These are phyloP conservation scores for Sporisorium exsertum DNA, from an alignment of 1,284 basidiomycete species.

Conservation along the genomic window DNA sequence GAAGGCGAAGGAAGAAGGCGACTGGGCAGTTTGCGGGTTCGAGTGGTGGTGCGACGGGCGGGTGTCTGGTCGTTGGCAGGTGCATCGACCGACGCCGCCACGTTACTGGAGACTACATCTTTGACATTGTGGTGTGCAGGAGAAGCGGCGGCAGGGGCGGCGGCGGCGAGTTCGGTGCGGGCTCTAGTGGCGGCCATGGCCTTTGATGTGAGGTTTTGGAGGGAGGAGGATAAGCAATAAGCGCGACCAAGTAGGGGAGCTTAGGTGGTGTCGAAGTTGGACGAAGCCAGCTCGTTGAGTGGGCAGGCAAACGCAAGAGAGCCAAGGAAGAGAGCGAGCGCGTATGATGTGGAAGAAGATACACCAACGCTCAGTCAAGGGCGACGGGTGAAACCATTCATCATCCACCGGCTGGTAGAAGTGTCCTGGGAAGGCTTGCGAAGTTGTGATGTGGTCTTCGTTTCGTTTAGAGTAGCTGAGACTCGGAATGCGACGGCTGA, in stretches of 20 bases:
- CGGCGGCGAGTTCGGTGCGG: constrained; percentile 39
- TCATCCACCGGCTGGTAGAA: constrained; percentile 24
- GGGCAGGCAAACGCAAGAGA: not conserved
- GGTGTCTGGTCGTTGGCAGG: constrained; percentile 31
- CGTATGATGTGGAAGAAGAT: constrained; percentile 21
- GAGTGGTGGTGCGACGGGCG: constrained; percentile 47
- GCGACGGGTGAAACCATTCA: constrained; percentile 21
- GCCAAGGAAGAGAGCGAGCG: constrained; percentile 16
- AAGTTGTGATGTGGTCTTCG: not conserved
- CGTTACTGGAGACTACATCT: constrained; percentile 13
- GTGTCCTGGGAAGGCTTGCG: not conserved
- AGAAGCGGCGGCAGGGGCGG: constrained; percentile 14
- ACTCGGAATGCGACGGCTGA: not conserved
- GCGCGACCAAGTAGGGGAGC: not conserved
- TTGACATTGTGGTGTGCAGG: constrained; percentile 26
- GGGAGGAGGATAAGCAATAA: not conserved
- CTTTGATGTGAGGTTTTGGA: constrained; percentile 1
- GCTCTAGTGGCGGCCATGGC: constrained; percentile 54
- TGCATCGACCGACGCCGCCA: constrained; percentile 13
- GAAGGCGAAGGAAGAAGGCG: constrained; percentile 53
- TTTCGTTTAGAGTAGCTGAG: not conserved
- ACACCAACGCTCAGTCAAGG: constrained; percentile 44
- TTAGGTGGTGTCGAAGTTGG: not conserved
- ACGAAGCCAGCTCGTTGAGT: constrained; percentile 8
- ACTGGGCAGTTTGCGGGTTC: constrained; percentile 50